Conservation (phyloP, 2,329 filamentous ascomycete species). For the Cladosporium velox region DNA sequence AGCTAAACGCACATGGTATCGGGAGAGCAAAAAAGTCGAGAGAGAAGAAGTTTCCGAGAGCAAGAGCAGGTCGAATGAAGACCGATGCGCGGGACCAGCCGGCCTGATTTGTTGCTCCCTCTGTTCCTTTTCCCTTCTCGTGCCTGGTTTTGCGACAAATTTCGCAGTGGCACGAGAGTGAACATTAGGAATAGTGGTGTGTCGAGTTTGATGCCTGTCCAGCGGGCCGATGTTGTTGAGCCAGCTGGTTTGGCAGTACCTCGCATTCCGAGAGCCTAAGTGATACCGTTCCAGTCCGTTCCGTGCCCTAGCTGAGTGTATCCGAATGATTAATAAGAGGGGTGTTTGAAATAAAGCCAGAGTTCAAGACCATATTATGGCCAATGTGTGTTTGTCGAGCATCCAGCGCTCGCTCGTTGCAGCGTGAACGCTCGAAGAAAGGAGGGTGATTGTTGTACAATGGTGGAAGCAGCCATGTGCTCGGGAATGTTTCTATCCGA, state of each 20-base stretch:
- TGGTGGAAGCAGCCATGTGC: neutral
- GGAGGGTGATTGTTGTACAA: conserved; percentile 14
- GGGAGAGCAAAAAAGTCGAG: conserved; percentile 8
- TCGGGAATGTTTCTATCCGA: neutral
- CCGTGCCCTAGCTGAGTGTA: conserved; percentile 12
- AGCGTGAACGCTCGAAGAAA: conserved; percentile 17
- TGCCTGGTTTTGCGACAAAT: conserved; percentile 10
- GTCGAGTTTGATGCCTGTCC: conserved; percentile 8
- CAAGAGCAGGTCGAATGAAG: neutral
- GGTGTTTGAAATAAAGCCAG: neutral
- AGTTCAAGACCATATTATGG: neutral
- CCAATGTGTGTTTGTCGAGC: conserved; percentile 4
- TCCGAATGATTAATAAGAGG: conserved; percentile 20
- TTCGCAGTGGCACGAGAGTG: conserved; percentile 9
- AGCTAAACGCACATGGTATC: conserved; percentile 22
- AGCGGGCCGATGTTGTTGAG: conserved; percentile 8
- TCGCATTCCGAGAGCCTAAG: conserved; percentile 14
- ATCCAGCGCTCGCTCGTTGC: conserved; percentile 17
- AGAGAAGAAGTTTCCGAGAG: neutral
- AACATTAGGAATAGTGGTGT: conserved; percentile 13
- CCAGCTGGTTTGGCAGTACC: conserved; percentile 17
- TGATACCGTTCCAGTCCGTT: conserved; percentile 16
- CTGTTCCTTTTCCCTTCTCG: neutral
- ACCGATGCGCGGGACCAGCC: conserved; percentile 13
- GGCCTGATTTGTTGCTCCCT: conserved; percentile 6